These are phyloP conservation scores for Heritiera fomes DNA, from an alignment of 345 rosid species.

Conservation along the genomic window DNA sequence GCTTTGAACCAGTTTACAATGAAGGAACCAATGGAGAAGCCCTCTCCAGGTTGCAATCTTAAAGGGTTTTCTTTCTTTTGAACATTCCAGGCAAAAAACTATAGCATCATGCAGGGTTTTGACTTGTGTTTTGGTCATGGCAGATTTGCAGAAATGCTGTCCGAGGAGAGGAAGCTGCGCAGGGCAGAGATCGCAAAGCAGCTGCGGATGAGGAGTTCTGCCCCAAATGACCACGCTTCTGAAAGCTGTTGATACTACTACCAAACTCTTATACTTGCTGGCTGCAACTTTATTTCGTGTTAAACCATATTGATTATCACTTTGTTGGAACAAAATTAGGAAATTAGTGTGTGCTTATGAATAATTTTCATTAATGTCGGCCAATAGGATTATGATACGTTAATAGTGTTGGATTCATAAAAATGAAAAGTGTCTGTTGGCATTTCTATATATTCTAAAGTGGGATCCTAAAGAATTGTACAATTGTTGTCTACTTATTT, in stretches of 20 bases:
- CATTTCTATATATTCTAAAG: too few relatives aligned
- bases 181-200: conserved; percentile 11
- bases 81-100: background rate
- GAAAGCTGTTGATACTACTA: background rate
- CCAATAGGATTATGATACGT: too few relatives aligned
- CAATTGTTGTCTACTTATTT: too few relatives aligned
- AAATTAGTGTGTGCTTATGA: too few relatives aligned
- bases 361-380: too few relatives aligned
- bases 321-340: too few relatives aligned
- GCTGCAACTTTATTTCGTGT: background rate
- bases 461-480: too few relatives aligned
- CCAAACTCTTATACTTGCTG: too few relatives aligned
- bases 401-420: too few relatives aligned
- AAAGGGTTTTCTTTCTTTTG: background rate
- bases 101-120: background rate
- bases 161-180: conserved; percentile 32
- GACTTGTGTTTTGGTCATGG: background rate
- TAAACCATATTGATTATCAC: background rate
- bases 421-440: too few relatives aligned
- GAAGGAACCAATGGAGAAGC: conserved; percentile 39
- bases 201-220: background rate
- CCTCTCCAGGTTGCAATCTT: conserved; percentile 14
- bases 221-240: background rate
- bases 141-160: conserved; percentile 33
- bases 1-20: conserved; percentile 24